Evolutionary conservation across 768 basidiomycete species (phyloP), one percentile per base, ranked within the genome.

Genomic region (Boletus vermiculosoides): DNA sequence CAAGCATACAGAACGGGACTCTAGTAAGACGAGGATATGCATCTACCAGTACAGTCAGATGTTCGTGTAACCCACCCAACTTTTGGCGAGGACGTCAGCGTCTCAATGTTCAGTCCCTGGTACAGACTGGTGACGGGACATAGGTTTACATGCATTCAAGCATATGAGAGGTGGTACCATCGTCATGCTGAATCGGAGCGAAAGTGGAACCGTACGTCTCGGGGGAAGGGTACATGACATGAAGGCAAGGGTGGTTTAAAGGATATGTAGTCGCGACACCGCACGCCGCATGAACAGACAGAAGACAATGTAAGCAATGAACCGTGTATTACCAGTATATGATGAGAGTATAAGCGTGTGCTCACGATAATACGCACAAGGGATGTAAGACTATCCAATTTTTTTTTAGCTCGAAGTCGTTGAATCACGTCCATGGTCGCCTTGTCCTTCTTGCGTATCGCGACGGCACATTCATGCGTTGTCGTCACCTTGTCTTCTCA

Each of bases 401-500:
- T 28, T 28, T n/a, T 28, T 28, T 28, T 4, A 28, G 28, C 28
- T 7, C 5, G 5, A 28, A 28, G 28, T 3, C 6, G 28, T 28
- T 28, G 5, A 6, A 28, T 9, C 78, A 53, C 87, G 81, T 67
- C 30, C 30, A 28, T 28, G 28, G 28, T 28, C 28, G 28, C 28
- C 28, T 28, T 7, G 28, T 28, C 28, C 6, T 28, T 28, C 28
- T 28, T 5, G 28, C 28, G 5, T 6, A 28, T 28, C 28, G 6
- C 28, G 28, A 5, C 28, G 5, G 6, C 5, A 28, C 28, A 6
- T 28, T 94, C 92, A 36, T 83, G 80, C 11, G 77, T 69, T 1
- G 71, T 79, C 23, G 77, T 75, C 5, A 68, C 65, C 54, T 79
- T 82, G 39, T 86, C 87, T 51, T 83, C 84, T 48, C 71, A 71